A percentile compares a stretch with the other conserved stretches of the same genome.
These are phyloP conservation scores for Leishmania aethiopica DNA, from an alignment of 208 protist species.

Conservation along the genomic window DNA sequence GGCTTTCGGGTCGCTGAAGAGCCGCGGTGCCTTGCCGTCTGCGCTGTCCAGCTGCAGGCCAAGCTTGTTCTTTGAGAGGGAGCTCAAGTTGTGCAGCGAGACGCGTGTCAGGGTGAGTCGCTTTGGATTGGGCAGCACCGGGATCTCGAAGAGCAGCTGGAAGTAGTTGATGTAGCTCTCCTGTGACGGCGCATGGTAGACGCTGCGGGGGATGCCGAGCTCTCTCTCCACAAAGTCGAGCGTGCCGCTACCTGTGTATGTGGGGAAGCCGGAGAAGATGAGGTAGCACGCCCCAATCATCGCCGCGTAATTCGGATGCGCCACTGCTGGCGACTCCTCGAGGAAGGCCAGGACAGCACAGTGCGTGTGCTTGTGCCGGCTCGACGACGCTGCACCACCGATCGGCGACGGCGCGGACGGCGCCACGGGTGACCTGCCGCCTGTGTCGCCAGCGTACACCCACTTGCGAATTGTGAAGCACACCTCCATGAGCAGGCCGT, in stretches of 20 bases:
- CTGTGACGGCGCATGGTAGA: constrained; percentile 65
- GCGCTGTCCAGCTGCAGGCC: constrained; percentile 55
- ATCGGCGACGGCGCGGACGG: neutral
- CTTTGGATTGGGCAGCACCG: constrained; percentile 63
- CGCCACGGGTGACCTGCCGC: constrained; percentile 2
- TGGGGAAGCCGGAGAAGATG: constrained; percentile 64
- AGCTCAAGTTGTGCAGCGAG: constrained; percentile 68
- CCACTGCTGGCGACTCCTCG: constrained; percentile 53
- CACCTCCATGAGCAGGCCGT: constrained; percentile 70
- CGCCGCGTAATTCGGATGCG: constrained; percentile 71
- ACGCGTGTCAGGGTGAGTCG: constrained; percentile 50
- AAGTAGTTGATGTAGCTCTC: constrained; percentile 86
- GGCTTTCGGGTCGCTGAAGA: constrained; percentile 65
- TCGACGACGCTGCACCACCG: neutral
- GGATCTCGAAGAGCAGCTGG: constrained; percentile 77
- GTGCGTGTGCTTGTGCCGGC: constrained; percentile 29
- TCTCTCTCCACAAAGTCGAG: constrained; percentile 67
- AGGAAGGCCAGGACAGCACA: constrained; percentile 72
- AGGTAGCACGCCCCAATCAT: constrained; percentile 82
- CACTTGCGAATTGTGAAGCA: constrained; percentile 79
- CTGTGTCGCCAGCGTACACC: constrained; percentile 38
- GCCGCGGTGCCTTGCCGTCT: constrained; percentile 31
- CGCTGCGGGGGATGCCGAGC: constrained; percentile 55
- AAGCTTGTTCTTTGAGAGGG: constrained; percentile 41
- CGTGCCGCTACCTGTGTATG: constrained; percentile 50